Evolutionary conservation across 345 rosid genomes (phyloP).

Genomic region (Eutrema japonicum): DNA sequence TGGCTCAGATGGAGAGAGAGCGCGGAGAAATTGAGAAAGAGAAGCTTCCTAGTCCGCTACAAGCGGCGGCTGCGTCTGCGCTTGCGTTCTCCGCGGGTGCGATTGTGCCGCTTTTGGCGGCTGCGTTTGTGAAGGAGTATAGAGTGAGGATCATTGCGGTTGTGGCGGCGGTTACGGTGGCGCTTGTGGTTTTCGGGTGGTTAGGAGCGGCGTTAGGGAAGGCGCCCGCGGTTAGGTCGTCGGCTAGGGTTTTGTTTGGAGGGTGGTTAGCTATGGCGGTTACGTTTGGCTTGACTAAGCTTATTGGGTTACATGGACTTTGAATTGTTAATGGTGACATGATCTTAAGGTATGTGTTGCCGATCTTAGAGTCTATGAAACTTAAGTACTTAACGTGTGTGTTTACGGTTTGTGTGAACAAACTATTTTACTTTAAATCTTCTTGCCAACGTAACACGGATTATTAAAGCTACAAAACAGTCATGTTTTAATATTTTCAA

Average conservation of each 20-base stretch:
- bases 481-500: background rate
- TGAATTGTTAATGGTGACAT: slow-evolving; percentile 28
- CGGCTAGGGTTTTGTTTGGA: slow-evolving; percentile 75
- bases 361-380: slow-evolving; percentile 4
- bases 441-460: background rate
- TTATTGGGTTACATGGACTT: slow-evolving; percentile 69
- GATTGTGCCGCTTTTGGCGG: slow-evolving; percentile 80
- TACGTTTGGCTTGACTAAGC: slow-evolving; percentile 81
- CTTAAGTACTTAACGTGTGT: background rate
- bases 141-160: slow-evolving; percentile 67
- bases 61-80: slow-evolving; percentile 89
- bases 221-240: slow-evolving; percentile 57
- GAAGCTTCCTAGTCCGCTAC: slow-evolving; percentile 72
- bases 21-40: slow-evolving; percentile 43
- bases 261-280: slow-evolving; percentile 96
- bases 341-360: background rate
- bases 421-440: slow-evolving; percentile 25
- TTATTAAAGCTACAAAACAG: background rate
- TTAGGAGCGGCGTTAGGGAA: slow-evolving; percentile 82
- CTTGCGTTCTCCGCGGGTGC: slow-evolving; percentile 82
- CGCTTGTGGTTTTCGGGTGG: slow-evolving; percentile 71
- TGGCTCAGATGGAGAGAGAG: slow-evolving; percentile 73
- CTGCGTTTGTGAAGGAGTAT: slow-evolving; percentile 71
- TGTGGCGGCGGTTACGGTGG: slow-evolving; percentile 62
- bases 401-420: slow-evolving; percentile 19